Evolutionary conservation across 331 rosid genomes (phyloP).

Genomic region (Cydonia oblonga): DNA sequence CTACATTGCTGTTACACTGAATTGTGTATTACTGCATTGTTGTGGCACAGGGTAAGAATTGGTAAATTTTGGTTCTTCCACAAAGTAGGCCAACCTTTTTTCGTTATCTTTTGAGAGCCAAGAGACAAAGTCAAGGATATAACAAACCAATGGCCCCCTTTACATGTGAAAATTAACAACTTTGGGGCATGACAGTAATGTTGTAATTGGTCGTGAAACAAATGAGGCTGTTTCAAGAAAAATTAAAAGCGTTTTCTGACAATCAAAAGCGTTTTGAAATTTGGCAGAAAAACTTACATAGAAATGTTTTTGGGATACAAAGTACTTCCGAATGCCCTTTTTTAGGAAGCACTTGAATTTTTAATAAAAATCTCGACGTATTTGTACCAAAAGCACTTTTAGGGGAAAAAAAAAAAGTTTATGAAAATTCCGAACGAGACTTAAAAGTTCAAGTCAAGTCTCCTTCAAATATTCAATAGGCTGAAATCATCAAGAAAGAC

Average conservation of each 20-base stretch:
- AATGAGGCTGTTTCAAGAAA: background rate
- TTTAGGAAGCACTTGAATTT: too few relatives aligned
- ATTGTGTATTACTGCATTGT: background rate
- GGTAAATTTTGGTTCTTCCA: background rate
- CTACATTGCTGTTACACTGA: background rate
- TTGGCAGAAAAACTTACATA: too few relatives aligned
- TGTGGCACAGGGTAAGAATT: background rate
- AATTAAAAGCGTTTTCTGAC: background rate
- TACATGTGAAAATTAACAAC: background rate
- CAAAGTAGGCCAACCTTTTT: background rate
- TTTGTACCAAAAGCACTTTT: too few relatives aligned
- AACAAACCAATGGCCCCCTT: background rate
- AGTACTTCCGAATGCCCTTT: too few relatives aligned
- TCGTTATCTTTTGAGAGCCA: too few relatives aligned
- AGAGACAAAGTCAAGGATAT: too few relatives aligned
- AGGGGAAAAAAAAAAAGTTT: too few relatives aligned
- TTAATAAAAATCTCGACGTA: too few relatives aligned
- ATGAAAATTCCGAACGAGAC: background rate
- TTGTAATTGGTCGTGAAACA: background rate
- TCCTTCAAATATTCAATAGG: background rate
- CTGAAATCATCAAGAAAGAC: background rate
- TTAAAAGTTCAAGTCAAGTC: background rate
- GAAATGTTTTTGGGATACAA: too few relatives aligned
- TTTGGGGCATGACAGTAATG: background rate
- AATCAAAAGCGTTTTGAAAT: too few relatives aligned